Evolutionary conservation across 208 protist species (phyloP).

Genomic region (Herpetomonas muscarum): DNA sequence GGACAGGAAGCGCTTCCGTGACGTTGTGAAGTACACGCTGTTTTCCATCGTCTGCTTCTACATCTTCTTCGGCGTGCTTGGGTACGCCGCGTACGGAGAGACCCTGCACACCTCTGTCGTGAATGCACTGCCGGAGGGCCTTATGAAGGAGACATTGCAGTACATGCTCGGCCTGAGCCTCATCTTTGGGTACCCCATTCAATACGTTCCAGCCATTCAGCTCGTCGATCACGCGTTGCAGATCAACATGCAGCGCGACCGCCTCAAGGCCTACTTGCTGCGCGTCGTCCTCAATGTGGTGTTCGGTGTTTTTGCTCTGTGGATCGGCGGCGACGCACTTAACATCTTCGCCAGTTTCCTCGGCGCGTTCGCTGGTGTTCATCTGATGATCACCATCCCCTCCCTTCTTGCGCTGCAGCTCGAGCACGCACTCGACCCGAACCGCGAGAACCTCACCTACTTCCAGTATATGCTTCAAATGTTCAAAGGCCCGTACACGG

Average conservation of each 20-base stretch:
- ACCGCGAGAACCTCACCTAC: conserved; percentile 26
- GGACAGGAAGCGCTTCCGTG: conserved; percentile 32
- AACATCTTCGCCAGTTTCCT: conserved; percentile 78
- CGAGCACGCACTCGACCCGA: conserved; percentile 30
- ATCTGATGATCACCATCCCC: conserved; percentile 77
- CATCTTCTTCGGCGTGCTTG: conserved; percentile 57
- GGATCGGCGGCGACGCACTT: conserved; percentile 67
- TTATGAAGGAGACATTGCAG: conserved; percentile 41
- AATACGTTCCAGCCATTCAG: conserved; percentile 82
- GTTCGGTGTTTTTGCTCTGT: conserved; percentile 43
- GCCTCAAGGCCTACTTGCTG: conserved; percentile 32
- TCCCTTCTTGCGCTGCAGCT: conserved; percentile 52
- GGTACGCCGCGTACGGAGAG: conserved; percentile 72
- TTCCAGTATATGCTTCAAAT: conserved; percentile 32
- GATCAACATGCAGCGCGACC: conserved; percentile 24
- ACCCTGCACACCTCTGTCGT: conserved; percentile 65
- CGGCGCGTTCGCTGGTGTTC: conserved; percentile 71
- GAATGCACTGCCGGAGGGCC: conserved; percentile 44
- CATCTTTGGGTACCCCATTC: conserved; percentile 72
- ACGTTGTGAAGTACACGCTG: conserved; percentile 53
- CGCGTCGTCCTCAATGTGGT: conserved; percentile 44
- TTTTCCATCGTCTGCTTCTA: conserved; percentile 51
- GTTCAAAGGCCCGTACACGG: conserved; percentile 34
- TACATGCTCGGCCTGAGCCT: conserved; percentile 60
- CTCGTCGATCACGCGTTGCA: conserved; percentile 58